Evolutionary conservation across 768 basidiomycete species (phyloP).

Genomic region (Boletus barrowsii): DNA sequence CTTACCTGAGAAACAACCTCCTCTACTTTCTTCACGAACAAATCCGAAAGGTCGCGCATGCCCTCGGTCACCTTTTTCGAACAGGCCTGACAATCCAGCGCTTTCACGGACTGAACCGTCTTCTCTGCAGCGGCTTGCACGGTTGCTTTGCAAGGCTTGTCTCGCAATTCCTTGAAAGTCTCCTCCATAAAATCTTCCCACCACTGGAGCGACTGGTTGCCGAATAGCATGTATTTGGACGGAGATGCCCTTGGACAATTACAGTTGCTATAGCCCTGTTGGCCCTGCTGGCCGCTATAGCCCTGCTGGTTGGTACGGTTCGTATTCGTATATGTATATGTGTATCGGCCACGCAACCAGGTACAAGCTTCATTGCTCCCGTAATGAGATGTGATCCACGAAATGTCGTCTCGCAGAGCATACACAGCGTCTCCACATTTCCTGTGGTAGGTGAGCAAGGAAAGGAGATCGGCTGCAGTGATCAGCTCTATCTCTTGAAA

Average conservation of each 20-base stretch:
- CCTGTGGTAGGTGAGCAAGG: slow-evolving; percentile 22
- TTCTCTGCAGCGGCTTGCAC: not conserved
- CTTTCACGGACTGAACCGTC: not conserved
- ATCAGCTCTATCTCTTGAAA: slow-evolving; percentile 30
- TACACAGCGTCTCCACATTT: slow-evolving; percentile 12
- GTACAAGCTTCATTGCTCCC: not conserved
- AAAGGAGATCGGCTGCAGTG: slow-evolving; percentile 24
- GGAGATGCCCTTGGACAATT: not conserved
- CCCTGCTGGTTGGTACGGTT: too few relatives aligned
- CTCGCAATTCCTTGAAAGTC: slow-evolving; percentile 5
- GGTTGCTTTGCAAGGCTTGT: slow-evolving; percentile 19
- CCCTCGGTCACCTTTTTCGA: not conserved
- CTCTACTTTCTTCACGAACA: slow-evolving; percentile 13
- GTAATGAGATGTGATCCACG: slow-evolving; percentile 18
- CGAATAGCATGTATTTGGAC: not conserved
- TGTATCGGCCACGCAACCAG: slow-evolving; percentile 3
- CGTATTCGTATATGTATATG: rapidly evolving
- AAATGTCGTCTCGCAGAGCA: not conserved
- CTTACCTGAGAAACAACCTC: slow-evolving; percentile 8
- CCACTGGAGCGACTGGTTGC: not conserved
- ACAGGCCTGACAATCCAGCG: not conserved
- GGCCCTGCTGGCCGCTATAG: not conserved
- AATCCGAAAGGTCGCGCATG: slow-evolving; percentile 13
- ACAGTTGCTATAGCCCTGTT: not conserved
- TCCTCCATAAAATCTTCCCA: slow-evolving; percentile 19